Base-by-base conservation (phyloP, 2,329 filamentous ascomycete species). In the Epicoccum sorghinum region DNA sequence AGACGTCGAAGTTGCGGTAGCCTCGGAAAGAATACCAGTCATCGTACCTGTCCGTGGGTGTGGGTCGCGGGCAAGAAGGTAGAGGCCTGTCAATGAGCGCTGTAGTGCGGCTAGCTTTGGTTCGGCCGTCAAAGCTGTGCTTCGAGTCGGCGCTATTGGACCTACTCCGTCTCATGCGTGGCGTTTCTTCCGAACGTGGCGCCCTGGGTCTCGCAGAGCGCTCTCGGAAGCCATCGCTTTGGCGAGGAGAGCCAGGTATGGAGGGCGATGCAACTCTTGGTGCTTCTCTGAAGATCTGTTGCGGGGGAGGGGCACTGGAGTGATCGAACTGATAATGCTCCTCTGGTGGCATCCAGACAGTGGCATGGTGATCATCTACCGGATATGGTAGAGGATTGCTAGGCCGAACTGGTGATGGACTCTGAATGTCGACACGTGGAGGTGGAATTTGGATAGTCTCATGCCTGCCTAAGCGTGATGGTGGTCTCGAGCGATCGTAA, bases 21-120 rank as follows among this genome's bases (percentile, higher is more conserved):
- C 86, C 84, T 4, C 85, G 85, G 4, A 97, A 79, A 0, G 88
- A 93, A 57, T 92, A 86, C 90, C 93, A 97, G 66, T 95, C 91
- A 58, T 88, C 80, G 57, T 87, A 82, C 1, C 87, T 86, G 8
- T 83, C 77, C 10, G 85, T 82, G 9, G 47, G 32, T 85, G 83
- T 4, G 81, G 77, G 35, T 82, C 84, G 56, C 90, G 83, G 6
- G 87, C 93, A 96, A 3, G 86, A 81, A 3, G 89, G 71, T 1
- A 75, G 52, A 7, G 69, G 68, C 42, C 51, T 68, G 39, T 68
- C 62, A 6, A 67, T 37, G 33, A 66, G 43, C 7, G 55, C 24
- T 13, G 40, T 13, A 6, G 46, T 41, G 30, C 51, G 62, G 23
- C 54, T 43, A 3, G 52, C 45, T 10, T 68, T 68, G 37, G 55